phyloP scores from a whole-genome alignment of 2,329 filamentous ascomycete species.

The Stachybotrys elegans region DNA sequence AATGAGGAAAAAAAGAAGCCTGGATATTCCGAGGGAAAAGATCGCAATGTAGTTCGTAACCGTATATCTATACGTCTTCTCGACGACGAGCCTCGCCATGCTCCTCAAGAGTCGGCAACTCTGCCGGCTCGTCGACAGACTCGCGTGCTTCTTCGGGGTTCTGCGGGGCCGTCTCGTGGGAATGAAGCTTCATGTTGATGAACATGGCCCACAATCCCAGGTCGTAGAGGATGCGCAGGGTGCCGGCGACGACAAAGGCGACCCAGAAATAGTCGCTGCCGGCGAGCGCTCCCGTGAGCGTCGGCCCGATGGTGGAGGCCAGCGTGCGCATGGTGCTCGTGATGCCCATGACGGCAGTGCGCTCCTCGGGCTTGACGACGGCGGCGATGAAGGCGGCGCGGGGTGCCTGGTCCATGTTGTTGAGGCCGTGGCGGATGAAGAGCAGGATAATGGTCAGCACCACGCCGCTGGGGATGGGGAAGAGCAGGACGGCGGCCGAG shows the following conservation, averaged over 20 bases:
- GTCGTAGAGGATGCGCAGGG: slow-evolving; percentile 50
- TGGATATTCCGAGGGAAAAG: too few species aligned
- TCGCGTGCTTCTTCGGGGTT: background rate
- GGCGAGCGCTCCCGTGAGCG: slow-evolving; percentile 50
- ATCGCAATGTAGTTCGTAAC: too few species aligned
- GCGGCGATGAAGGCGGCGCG: slow-evolving; percentile 62
- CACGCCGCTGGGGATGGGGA: slow-evolving; percentile 49
- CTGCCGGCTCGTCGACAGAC: background rate
- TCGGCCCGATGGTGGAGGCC: slow-evolving; percentile 49
- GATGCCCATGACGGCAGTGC: slow-evolving; percentile 67
- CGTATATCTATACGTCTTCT: too few species aligned
- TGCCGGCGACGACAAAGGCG: slow-evolving; percentile 54
- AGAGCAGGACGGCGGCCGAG: slow-evolving; percentile 54
- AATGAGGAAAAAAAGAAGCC: too few species aligned
- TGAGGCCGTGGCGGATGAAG: slow-evolving; percentile 55
- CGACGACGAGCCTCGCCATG: too few species aligned
- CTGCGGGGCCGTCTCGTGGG: slow-evolving; percentile 28
- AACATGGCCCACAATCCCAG: slow-evolving; percentile 55
- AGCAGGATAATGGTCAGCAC: slow-evolving; percentile 50
- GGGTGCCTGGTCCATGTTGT: slow-evolving; percentile 66
- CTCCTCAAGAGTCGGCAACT: too few species aligned
- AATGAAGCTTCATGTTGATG: slow-evolving; percentile 49
- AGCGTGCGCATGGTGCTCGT: slow-evolving; percentile 56
- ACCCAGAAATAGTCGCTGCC: slow-evolving; percentile 52
- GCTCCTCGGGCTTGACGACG: slow-evolving; percentile 58